These are phyloP conservation scores for Pyrus communis DNA, from an alignment of 306 rosid genomes.

Conservation along the genomic window DNA sequence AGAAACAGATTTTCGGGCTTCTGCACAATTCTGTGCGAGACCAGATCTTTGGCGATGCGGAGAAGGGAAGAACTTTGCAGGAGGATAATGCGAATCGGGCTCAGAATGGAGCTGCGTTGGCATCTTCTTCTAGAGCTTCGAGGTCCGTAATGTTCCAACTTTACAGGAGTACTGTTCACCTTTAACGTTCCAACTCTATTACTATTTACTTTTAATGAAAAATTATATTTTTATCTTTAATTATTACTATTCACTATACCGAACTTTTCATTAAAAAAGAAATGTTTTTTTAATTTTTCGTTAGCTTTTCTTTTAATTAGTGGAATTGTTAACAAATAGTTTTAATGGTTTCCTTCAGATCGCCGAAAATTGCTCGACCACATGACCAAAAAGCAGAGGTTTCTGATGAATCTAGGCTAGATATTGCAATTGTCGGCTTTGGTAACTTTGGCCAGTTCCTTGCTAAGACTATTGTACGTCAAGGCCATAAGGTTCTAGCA, in stretches of 20 bases:
- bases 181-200: too few species aligned
- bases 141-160: slow-evolving; percentile 18
- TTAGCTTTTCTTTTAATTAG: not conserved
- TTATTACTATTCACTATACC: too few species aligned
- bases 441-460: slow-evolving; percentile 95
- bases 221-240: too few species aligned
- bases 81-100: not conserved
- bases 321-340: not conserved
- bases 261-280: too few species aligned
- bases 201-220: too few species aligned
- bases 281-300: too few species aligned
- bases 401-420: slow-evolving; percentile 41
- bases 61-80: slow-evolving; percentile 7
- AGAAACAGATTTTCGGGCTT: slow-evolving; percentile 53
- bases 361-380: slow-evolving; percentile 9
- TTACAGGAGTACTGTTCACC: too few species aligned
- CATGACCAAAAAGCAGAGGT: slow-evolving; percentile 10
- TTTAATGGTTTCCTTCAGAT: slow-evolving; percentile 19
- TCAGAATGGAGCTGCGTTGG: slow-evolving; percentile 41
- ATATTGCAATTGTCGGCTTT: slow-evolving; percentile 71
- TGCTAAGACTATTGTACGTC: slow-evolving; percentile 53
- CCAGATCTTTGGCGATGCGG: slow-evolving; percentile 49
- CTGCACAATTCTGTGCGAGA: slow-evolving; percentile 52
- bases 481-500: slow-evolving; percentile 71
- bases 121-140: slow-evolving; percentile 15